Base-by-base conservation (phyloP, 371 early-diverging fungal genomes). In the Syncephalastrum sp. region DNA sequence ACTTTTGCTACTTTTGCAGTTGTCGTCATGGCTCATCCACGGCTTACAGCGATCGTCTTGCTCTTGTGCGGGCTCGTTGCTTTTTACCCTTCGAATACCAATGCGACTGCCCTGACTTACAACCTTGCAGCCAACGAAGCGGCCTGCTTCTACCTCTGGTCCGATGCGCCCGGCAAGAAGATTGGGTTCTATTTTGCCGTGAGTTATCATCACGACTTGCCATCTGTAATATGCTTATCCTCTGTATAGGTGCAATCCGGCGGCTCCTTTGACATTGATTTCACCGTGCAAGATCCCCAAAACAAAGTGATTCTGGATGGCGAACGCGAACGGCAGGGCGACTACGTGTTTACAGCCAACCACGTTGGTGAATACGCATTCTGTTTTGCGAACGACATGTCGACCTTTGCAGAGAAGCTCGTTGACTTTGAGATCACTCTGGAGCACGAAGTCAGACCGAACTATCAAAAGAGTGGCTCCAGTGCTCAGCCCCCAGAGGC, bases 131-230 rank as follows among this genome's bases (percentile, higher is more conserved):
- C 96, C 21, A 90, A 92, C 65, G 96, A 95, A 69, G 82, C 88
- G 48, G 82, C 86, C 23, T 93, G 93, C 67, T 93, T 90, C 70
- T 91, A 88, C 74, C 74, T 82, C 13, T 77, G 73, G 63, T 79
- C 85, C 23, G 88, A 87, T 59, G 63, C 79, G 47, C 83, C 87
- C 5, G 86, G 83, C 56, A 85, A 90, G 72, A 97, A 98, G 77
- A 70, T 96, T 47, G 89, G 91, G 21, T 94, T 98, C 68, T 98
- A 96, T 79, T 96, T 95, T 86, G 93, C 97, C 27, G 98, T 95
- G 87, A 74, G 89, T 75, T 41, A 19, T 24, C 17, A 24, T 17
- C 21, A 47, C 47, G 12, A 24, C 25, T 29, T 5, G 10, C 12
- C 10, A 7, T 33, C 10, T 24, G 23, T 50, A n/a, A n/a, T 7